These are phyloP conservation scores for Talaromyces verruculosus DNA, from an alignment of 2,329 filamentous ascomycete species.

Conservation along the genomic window DNA sequence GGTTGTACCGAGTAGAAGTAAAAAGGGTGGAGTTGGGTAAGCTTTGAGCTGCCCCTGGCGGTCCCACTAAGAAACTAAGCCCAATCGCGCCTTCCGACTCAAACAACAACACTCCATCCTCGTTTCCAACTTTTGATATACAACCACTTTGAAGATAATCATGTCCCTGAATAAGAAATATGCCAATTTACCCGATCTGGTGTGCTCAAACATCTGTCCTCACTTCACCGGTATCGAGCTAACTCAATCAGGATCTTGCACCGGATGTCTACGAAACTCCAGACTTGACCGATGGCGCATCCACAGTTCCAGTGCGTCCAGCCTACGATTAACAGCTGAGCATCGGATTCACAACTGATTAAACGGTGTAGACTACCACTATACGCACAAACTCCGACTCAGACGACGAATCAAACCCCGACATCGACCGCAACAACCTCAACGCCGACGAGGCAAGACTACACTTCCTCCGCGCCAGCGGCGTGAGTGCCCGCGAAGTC, in stretches of 20 bases:
- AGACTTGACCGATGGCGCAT: slow-evolving; percentile 84
- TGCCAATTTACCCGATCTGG: slow-evolving; percentile 75
- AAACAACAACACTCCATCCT: neutral
- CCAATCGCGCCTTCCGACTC: neutral
- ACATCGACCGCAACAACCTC: slow-evolving; percentile 74
- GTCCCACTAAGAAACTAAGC: neutral
- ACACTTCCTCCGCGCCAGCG: slow-evolving; percentile 69
- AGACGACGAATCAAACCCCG: slow-evolving; percentile 60
- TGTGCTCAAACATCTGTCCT: slow-evolving; percentile 37
- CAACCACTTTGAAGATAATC: neutral
- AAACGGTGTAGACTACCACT: slow-evolving; percentile 47
- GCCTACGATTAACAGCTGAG: neutral
- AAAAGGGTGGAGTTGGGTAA: neutral
- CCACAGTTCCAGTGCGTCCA: slow-evolving; percentile 71
- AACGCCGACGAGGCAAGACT: slow-evolving; percentile 76
- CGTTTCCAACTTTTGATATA: neutral
- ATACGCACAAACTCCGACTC: slow-evolving; percentile 57
- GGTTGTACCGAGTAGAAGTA: neutral
- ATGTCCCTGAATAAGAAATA: slow-evolving; percentile 83
- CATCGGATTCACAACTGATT: neutral
- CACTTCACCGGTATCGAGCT: neutral
- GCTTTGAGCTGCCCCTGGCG: slow-evolving; percentile 5
- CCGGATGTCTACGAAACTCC: slow-evolving; percentile 97
- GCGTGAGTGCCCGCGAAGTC: slow-evolving; percentile 71
- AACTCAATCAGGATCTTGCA: slow-evolving; percentile 64